Evolutionary conservation across 2,329 filamentous ascomycete species (phyloP), one percentile per base, ranked within the genome.

Genomic region (Ophiobolus disseminans): DNA sequence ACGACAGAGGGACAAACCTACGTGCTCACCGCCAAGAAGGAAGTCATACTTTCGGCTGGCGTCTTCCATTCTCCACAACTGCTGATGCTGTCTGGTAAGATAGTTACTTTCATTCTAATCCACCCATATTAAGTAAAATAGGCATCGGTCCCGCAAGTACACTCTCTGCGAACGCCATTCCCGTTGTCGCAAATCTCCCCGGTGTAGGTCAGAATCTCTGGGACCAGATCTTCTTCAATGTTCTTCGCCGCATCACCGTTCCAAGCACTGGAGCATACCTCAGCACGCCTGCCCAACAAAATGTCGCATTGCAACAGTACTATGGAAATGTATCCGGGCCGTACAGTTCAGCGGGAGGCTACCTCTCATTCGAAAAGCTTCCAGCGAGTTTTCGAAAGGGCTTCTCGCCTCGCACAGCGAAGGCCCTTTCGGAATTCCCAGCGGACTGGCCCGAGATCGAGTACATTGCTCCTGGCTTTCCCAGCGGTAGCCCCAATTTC

Each of bases 21-120:
- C 38, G 40, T 53, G 2, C 10, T 65, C 3, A 37, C 37, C 4
- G 58, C 61, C 4, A 46, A 60, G 59, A 74, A 74, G 32, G 76
- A 79, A 56, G 68, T 78, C 17, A 73, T 80, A 14, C 51, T 79
- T 1, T 75, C 75, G 0, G 75, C 75, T 1, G 59, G 58, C n/a
- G 61, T 60, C 13, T 76, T 76, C 44, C 73, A 74, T 37, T 75
- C 71, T 1, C 75, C 75, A 0, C 74, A 78, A 46, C 51, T 68
- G 1, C 59, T 63, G 57, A 65, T 72, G 55, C 45, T 75, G 0
- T 74, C 69, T 2, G 63, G 65, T 50, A 53, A 34, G 40, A 2
- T 20, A n/a, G 34, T 7, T 9, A 28, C 11, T n/a, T 9, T 7
- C 16, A 4, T 22, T 16, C 14, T 8, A 2, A 28, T 4, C 11